Base-by-base conservation (phyloP, 2,329 filamentous ascomycete genomes). In the Trichoderma sp. region DNA sequence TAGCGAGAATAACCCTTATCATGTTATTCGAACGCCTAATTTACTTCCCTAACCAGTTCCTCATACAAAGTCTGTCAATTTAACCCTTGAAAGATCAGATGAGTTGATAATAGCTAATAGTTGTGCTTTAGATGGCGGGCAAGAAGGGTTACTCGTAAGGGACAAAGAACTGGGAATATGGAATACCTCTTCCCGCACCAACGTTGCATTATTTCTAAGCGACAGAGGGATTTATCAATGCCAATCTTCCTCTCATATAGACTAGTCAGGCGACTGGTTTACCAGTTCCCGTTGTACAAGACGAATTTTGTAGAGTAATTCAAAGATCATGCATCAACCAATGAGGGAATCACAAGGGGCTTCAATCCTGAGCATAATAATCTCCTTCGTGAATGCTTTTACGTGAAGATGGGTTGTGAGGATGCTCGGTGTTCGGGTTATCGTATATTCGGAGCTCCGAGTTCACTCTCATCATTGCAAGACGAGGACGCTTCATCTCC, bases 381-480 rank as follows among this genome's bases (percentile, higher is more conserved):
- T 12, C 0, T 4, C 4, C 4, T 21, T 21, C 2, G 45, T 0
- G 16, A 53, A n/a, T 12, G 1, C 0, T 12, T 53, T 53, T 6
- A 11, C 9, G 9, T 12, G n/a, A 53, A 21, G 1, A 53, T n/a
- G n/a, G 9, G 9, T 9, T 6, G 9, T 53, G 9, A 21, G 45
- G n/a, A 53, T 4, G 9, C 45, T 53, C n/a, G n/a, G 45, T 21
- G 1, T 21, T 53, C 5, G 8, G 45, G 45, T 12, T 18, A 21
- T 21, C 9, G 1, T 12, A 21, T 21, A 11, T 12, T 53, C n/a
- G 45, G n/a, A 53, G 45, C n/a, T 53, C 9, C 9, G 45, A 11
- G 45, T 21, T 21, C 45, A 11, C n/a, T 53, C n/a, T n/a, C n/a
- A 12, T 53, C n/a, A 21, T 0, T n/a, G 0, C 7, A 18, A 8